Evolutionary conservation across 78 protist genomes (phyloP).

Genomic region (Dictyostelium citrinum): DNA sequence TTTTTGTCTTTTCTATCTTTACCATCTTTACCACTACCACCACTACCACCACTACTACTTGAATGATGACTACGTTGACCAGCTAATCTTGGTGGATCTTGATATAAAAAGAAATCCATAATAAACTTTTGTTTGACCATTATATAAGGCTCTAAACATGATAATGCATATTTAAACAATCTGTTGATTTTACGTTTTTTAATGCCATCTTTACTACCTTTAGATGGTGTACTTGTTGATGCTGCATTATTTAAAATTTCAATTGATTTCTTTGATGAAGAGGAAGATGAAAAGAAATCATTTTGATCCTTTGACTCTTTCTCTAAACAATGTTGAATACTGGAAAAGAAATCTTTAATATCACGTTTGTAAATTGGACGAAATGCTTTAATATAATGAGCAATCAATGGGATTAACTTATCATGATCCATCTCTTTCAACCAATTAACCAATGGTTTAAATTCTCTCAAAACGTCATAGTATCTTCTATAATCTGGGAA

Average conservation of each 20-base stretch:
- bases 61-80: neutral
- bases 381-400: conserved; percentile 48
- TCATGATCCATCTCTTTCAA: conserved; percentile 62
- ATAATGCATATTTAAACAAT: conserved; percentile 21
- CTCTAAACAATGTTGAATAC: neutral
- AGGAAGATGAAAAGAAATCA: conserved; percentile 50
- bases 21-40: neutral
- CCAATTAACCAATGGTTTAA: conserved; percentile 65
- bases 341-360: conserved; percentile 48
- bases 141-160: conserved; percentile 25
- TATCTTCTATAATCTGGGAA: conserved; percentile 15
- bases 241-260: neutral
- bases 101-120: conserved; percentile 27
- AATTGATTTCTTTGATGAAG: neutral
- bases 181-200: conserved; percentile 51
- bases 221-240: conserved; percentile 24
- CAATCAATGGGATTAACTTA: conserved; percentile 30
- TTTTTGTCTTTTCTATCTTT: neutral
- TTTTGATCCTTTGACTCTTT: conserved; percentile 67
- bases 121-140: conserved; percentile 40
- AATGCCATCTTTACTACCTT: neutral
- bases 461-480: neutral
- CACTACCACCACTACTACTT: neutral
- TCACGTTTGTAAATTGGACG: conserved; percentile 45
- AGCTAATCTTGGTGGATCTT: conserved; percentile 31